Percentiles rank a stretch among this genome's conserved stretches.
Conservation (phyloP, 371 early-diverging fungal genomes). For the Zopfochytrium polystomum region DNA sequence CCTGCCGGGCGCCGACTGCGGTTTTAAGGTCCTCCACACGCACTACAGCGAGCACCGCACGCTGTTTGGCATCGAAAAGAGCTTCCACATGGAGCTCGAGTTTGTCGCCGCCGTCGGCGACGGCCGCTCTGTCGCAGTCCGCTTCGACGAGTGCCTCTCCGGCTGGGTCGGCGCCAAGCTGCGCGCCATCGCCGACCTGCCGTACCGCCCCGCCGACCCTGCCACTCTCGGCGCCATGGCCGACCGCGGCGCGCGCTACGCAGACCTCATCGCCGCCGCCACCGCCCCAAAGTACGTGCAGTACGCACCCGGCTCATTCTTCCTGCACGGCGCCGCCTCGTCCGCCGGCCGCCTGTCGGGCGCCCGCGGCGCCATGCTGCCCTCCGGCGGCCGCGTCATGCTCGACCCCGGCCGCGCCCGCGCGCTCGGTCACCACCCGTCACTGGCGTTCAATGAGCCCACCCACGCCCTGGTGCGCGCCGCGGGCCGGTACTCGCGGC, state of each 20-base stretch:
- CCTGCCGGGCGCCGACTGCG: slow-evolving; percentile 27
- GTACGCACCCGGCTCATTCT: slow-evolving; percentile 31
- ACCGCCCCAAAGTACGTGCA: slow-evolving; percentile 25
- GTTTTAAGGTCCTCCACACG: slow-evolving; percentile 25
- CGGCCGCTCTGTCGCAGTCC: slow-evolving; percentile 31
- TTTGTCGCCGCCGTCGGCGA: slow-evolving; percentile 37
- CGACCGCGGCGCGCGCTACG: slow-evolving; percentile 28
- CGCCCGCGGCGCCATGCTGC: too few relatives aligned
- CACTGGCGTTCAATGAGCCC: slow-evolving; percentile 42
- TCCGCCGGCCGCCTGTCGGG: neutral
- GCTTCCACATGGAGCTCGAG: slow-evolving; percentile 40
- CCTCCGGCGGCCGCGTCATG: slow-evolving; percentile 35
- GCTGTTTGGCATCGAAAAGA: slow-evolving; percentile 38
- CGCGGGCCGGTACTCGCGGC: slow-evolving; percentile 37
- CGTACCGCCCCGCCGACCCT: slow-evolving; percentile 20
- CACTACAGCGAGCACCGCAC: slow-evolving; percentile 41
- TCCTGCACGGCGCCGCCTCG: slow-evolving; percentile 23
- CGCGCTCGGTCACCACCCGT: slow-evolving; percentile 40
- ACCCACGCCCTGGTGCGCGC: slow-evolving; percentile 36
- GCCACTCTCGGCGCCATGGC: slow-evolving; percentile 8
- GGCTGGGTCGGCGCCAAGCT: slow-evolving; percentile 37
- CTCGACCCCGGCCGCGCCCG: slow-evolving; percentile 38
- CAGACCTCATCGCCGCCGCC: slow-evolving; percentile 9
- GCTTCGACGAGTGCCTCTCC: slow-evolving; percentile 39
- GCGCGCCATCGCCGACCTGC: slow-evolving; percentile 26